phyloP scores from a whole-genome alignment of 805 yeast genomes.

The Candida incommunis region DNA sequence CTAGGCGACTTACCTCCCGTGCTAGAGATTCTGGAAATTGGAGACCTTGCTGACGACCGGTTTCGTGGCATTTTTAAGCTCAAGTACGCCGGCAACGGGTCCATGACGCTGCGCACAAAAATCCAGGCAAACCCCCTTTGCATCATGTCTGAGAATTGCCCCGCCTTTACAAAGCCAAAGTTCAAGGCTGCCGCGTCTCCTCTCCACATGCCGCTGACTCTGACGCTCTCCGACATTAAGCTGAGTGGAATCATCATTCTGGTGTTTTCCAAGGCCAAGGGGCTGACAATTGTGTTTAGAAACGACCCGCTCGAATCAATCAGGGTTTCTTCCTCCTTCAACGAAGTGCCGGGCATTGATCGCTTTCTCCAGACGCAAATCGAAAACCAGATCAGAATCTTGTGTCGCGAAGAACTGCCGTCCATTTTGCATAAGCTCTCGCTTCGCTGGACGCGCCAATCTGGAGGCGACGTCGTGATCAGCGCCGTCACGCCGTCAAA shows the following conservation, averaged over 20 bases:
- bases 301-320: constrained; percentile 81
- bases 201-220: constrained; percentile 65
- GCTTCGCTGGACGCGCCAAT: constrained; percentile 37
- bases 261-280: constrained; percentile 69
- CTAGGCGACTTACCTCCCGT: constrained; percentile 65
- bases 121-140: constrained; percentile 77
- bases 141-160: constrained; percentile 34
- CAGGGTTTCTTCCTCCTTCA: constrained; percentile 76
- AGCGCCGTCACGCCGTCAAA: background rate
- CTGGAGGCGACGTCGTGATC: background rate
- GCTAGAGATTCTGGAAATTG: constrained; percentile 69
- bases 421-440: constrained; percentile 64
- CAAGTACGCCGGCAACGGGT: constrained; percentile 62
- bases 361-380: constrained; percentile 69
- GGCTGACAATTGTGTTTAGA: constrained; percentile 73
- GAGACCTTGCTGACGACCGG: constrained; percentile 61
- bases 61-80: constrained; percentile 74
- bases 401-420: constrained; percentile 76
- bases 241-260: constrained; percentile 72
- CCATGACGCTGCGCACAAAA: constrained; percentile 58
- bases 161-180: constrained; percentile 49
- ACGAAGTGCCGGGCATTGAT: constrained; percentile 72
- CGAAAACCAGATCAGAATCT: constrained; percentile 62
- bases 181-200: constrained; percentile 53
- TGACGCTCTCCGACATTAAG: constrained; percentile 56